Conservation (phyloP, 306 rosid species). For the Begonia peltatifolia region DNA sequence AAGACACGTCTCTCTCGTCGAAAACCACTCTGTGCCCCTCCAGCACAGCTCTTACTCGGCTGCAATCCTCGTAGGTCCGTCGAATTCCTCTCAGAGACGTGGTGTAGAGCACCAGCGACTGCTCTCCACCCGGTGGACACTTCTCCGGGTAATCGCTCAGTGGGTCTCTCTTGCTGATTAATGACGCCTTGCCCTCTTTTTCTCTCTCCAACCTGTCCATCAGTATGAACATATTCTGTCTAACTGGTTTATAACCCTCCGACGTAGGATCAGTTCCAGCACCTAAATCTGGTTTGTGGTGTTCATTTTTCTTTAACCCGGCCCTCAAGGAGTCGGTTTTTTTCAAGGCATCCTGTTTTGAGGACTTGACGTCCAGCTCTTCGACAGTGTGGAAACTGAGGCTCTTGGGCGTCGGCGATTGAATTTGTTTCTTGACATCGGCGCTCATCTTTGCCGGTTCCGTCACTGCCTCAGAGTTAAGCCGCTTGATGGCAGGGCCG, state of each 20-base stretch:
- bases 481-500: neutral
- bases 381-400: slow-evolving; percentile 59
- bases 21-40: slow-evolving; percentile 43
- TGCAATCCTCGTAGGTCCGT: slow-evolving; percentile 66
- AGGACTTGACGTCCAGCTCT: slow-evolving; percentile 49
- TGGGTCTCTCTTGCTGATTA: slow-evolving; percentile 26
- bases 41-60: slow-evolving; percentile 34
- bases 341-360: slow-evolving; percentile 16
- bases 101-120: slow-evolving; percentile 67
- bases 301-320: neutral
- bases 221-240: slow-evolving; percentile 54
- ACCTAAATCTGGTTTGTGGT: neutral
- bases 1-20: slow-evolving; percentile 87
- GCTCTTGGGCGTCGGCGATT: slow-evolving; percentile 24
- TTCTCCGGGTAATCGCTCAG: slow-evolving; percentile 47
- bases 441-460: neutral
- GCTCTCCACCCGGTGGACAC: slow-evolving; percentile 59
- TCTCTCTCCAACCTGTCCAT: slow-evolving; percentile 57
- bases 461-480: neutral
- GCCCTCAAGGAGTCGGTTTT: slow-evolving; percentile 11
- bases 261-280: neutral
- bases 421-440: slow-evolving; percentile 1
- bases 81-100: slow-evolving; percentile 78
- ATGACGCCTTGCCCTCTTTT: slow-evolving; percentile 31
- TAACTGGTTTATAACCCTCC: slow-evolving; percentile 17